phyloP scores from a whole-genome alignment of 352 stramenopile genomes.

The Globisporangium solare region DNA sequence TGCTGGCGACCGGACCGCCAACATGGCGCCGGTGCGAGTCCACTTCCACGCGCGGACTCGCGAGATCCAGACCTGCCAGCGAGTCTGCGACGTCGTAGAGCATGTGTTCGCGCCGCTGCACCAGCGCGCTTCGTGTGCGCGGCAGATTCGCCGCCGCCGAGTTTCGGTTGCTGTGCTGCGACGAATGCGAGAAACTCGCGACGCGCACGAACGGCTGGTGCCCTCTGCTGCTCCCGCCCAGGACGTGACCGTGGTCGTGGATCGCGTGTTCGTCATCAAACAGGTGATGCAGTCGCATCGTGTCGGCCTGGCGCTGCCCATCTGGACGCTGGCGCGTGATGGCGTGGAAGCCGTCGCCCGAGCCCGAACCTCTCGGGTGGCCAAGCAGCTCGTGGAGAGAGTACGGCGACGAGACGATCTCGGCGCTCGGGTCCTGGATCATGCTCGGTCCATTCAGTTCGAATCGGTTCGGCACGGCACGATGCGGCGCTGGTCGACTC shows the following conservation, averaged over 20 bases:
- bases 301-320: conserved; percentile 1
- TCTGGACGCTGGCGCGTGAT: conserved; percentile 1
- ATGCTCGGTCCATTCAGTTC: conserved; percentile 19
- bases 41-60: not conserved
- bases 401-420: conserved; percentile 27
- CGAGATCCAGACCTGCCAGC: conserved; percentile 14
- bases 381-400: conserved; percentile 7
- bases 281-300: conserved; percentile 4
- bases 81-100: conserved; percentile 31
- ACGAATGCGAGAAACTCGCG: conserved; percentile 1
- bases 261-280: conserved; percentile 14
- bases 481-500: conserved; percentile 6
- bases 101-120: conserved; percentile 13
- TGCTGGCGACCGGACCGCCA: conserved; percentile 7
- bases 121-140: conserved; percentile 1
- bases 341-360: not conserved
- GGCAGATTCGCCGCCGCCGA: not conserved
- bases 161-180: not conserved
- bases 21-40: not conserved
- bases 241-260: not conserved
- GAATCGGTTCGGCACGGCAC: conserved; percentile 30
- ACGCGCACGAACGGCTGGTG: conserved; percentile 1
- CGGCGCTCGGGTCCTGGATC: conserved; percentile 43
- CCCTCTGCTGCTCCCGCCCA: not conserved
- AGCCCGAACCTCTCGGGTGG: not conserved